Evolutionary conservation across 2,329 filamentous ascomycete species (phyloP), one percentile per base, ranked within the genome.

Genomic region (Cephalotrichum gorgonifer): DNA sequence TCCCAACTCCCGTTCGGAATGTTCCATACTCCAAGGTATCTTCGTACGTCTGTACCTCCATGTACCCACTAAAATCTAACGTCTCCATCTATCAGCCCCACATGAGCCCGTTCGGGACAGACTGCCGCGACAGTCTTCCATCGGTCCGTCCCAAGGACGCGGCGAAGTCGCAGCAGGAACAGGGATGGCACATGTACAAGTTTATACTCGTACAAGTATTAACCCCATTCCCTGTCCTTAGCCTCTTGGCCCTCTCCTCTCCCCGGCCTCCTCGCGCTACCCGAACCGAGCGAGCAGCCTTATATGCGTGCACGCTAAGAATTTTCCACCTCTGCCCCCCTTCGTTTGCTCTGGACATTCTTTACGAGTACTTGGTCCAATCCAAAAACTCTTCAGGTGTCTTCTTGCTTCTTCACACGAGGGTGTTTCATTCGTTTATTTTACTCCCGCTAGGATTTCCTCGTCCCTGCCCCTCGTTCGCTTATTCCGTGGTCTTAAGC

Each of bases 251-350:
- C 28, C 30, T 33, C 17, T 28, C 42, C 28, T 30, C 31, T 35
- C 38, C 43, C 35, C 17, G 26, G 30, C 43, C 44, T 14, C 48
- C 27, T 27, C 48, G 17, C n/a, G 28, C 42, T 43, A 26, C 38
- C 41, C 51, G 43, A 30, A 23, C 42, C 33, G 46, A 43, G 47
- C n/a, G 17, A 39, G 35, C 17, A 39, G 35, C 35, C 33, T 39
- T 39, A 39, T 39, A 39, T 7, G 14, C n/a, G 12, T n/a, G 17
- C 17, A 22, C 35, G 35, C 35, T 39, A 39, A 39, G 17, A 39
- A 39, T 39, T 39, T 39, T 39, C 35, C 15, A 44, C 45, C 49
- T 42, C 49, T 35, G 42, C 17, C 43, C 44, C 31, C 45, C 47
- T 47, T 50, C 47, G 30, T 45, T 28, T 27, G 44, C 30, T 25